These are phyloP conservation scores for Aspergillus indologenus DNA, from an alignment of 495 filamentous ascomycete genomes.

Conservation along the genomic window DNA sequence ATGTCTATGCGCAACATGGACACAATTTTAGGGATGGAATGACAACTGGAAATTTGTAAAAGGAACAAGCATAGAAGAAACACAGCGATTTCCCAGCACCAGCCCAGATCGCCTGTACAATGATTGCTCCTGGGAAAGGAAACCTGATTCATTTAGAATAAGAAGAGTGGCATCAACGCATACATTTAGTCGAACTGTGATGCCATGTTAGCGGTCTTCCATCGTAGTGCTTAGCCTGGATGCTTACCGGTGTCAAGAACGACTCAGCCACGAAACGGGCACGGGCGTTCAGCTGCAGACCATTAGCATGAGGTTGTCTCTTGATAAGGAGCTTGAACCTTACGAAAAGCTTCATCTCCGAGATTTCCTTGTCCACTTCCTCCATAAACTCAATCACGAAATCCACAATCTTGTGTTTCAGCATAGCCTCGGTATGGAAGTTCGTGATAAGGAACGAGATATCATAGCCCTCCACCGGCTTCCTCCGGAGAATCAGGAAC, in stretches of 20 bases:
- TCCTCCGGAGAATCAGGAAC: slow-evolving; percentile 93
- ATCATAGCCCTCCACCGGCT: slow-evolving; percentile 95
- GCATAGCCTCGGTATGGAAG: slow-evolving; percentile 94
- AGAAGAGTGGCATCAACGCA: slow-evolving; percentile 17
- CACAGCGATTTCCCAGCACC: slow-evolving; percentile 16
- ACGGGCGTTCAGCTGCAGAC: slow-evolving; percentile 80
- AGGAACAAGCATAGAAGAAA: slow-evolving; percentile 15
- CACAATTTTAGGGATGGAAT: neutral
- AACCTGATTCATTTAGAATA: slow-evolving; percentile 13
- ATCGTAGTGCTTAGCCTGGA: neutral
- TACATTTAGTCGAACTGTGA: slow-evolving; percentile 41
- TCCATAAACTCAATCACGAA: slow-evolving; percentile 99
- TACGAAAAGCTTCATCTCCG: slow-evolving; percentile 99
- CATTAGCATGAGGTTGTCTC: slow-evolving; percentile 19
- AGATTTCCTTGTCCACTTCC: slow-evolving; percentile 99
- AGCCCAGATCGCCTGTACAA: slow-evolving; percentile 23
- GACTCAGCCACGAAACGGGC: slow-evolving; percentile 98
- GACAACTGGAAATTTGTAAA: slow-evolving; percentile 1
- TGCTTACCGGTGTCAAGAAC: slow-evolving; percentile 87
- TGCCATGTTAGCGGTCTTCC: slow-evolving; percentile 1
- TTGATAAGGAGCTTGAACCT: slow-evolving; percentile 31
- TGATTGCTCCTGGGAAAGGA: slow-evolving; percentile 19
- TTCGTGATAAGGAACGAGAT: slow-evolving; percentile 99
- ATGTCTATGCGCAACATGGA: neutral
- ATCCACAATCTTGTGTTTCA: slow-evolving; percentile 97